Evolutionary conservation across 2,329 filamentous ascomycete species (phyloP).

Genomic region (Chalara sp.): DNA sequence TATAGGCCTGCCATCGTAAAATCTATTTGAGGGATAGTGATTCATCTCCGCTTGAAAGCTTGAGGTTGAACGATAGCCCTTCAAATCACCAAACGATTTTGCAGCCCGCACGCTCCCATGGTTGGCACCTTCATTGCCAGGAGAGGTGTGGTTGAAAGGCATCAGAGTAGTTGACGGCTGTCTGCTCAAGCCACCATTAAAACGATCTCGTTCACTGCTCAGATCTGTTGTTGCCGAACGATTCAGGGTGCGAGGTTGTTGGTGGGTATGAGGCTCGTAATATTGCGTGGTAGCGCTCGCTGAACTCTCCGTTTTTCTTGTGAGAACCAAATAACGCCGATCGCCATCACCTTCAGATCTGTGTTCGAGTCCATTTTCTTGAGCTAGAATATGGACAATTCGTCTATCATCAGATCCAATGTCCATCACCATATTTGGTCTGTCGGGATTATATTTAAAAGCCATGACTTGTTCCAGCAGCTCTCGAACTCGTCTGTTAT

Average conservation of each 20-base stretch:
- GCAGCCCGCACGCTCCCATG: slow-evolving; percentile 78
- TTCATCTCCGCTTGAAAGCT: slow-evolving; percentile 46
- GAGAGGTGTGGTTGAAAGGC: slow-evolving; percentile 71
- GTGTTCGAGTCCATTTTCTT: slow-evolving; percentile 90
- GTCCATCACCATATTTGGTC: slow-evolving; percentile 79
- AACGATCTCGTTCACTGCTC: slow-evolving; percentile 65
- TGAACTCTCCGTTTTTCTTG: slow-evolving; percentile 35
- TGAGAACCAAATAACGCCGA: slow-evolving; percentile 83
- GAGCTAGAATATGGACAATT: slow-evolving; percentile 87
- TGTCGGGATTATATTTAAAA: slow-evolving; percentile 77
- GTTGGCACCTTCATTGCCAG: slow-evolving; percentile 54
- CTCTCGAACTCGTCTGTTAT: slow-evolving; percentile 85
- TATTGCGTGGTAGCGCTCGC: neutral
- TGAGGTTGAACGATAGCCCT: slow-evolving; percentile 55
- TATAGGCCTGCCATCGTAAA: neutral
- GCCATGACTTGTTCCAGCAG: slow-evolving; percentile 82
- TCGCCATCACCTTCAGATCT: slow-evolving; percentile 84
- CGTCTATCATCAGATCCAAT: slow-evolving; percentile 79
- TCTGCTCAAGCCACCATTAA: slow-evolving; percentile 63
- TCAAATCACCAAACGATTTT: slow-evolving; percentile 93
- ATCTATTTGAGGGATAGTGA: slow-evolving; percentile 28
- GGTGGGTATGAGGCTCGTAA: slow-evolving; percentile 46
- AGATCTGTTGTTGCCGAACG: slow-evolving; percentile 97
- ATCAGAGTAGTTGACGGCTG: slow-evolving; percentile 78
- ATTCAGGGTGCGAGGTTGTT: slow-evolving; percentile 77